Evolutionary conservation across 164 flowering plant species (phyloP).

Genomic region (Litsea cubeba): DNA sequence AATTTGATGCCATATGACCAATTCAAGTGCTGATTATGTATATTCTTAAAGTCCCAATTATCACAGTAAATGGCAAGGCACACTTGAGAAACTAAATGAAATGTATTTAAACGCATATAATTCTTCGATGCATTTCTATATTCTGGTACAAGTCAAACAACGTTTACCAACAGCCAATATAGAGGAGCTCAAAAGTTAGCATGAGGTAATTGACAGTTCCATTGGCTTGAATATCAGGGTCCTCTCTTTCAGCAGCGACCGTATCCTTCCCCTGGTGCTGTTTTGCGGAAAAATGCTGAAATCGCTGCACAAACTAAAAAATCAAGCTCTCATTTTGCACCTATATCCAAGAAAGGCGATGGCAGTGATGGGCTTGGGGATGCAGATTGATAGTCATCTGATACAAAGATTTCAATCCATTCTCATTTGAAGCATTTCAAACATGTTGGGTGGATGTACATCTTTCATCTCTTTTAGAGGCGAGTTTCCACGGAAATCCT

Average conservation of each 20-base stretch:
- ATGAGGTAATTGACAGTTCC: background rate
- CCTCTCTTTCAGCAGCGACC: slow-evolving; percentile 99
- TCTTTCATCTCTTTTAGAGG: background rate
- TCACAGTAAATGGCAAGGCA: background rate
- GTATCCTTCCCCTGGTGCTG: slow-evolving; percentile 99
- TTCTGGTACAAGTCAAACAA: background rate
- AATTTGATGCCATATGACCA: no score
- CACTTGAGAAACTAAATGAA: background rate
- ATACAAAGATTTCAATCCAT: background rate
- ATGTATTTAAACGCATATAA: background rate
- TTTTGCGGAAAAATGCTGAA: slow-evolving; percentile 92
- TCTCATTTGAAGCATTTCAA: background rate
- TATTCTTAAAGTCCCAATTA: background rate
- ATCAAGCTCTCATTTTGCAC: slow-evolving; percentile 42
- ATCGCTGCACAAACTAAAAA: slow-evolving; percentile 75
- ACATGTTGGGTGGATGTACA: background rate
- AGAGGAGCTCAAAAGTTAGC: background rate
- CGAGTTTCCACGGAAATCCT: background rate
- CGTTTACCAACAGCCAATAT: background rate
- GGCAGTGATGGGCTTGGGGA: slow-evolving; percentile 99
- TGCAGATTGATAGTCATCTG: slow-evolving; percentile 55
- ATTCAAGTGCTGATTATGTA: background rate
- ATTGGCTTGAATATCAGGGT: slow-evolving; percentile 51
- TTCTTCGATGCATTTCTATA: background rate
- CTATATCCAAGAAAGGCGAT: slow-evolving; percentile 86